These are phyloP conservation scores for Neopestalotiopsis rosae DNA, from an alignment of 2,329 filamentous ascomycete species.

Conservation along the genomic window DNA sequence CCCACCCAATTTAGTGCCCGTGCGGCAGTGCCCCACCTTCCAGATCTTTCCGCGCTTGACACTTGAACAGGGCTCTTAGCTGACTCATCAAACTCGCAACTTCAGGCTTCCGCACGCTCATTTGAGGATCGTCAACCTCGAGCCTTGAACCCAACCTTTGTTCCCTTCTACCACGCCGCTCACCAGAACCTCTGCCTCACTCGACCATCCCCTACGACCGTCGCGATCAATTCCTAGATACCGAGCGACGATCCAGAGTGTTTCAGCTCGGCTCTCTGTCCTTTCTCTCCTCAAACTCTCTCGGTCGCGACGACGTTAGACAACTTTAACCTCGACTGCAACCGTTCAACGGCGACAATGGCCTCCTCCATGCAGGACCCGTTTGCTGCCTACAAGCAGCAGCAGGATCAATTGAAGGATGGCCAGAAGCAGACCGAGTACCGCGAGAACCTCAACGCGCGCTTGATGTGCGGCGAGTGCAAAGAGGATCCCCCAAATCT, in stretches of 20 bases:
- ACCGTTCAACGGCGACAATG: neutral
- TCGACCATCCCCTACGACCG: neutral
- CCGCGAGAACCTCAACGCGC: constrained; percentile 85
- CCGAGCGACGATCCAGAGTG: neutral
- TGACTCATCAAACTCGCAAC: constrained; percentile 11
- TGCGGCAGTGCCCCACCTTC: constrained; percentile 6
- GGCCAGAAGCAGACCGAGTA: constrained; percentile 45
- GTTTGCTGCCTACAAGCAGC: constrained; percentile 44
- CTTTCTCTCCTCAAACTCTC: neutral
- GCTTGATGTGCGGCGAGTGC: constrained; percentile 88
- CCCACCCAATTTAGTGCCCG: neutral
- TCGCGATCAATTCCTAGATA: neutral
- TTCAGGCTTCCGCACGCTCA: constrained; percentile 11
- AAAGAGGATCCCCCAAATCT: constrained; percentile 90
- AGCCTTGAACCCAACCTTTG: neutral
- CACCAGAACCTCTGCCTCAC: neutral
- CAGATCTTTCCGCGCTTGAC: neutral
- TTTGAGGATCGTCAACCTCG: constrained; percentile 12
- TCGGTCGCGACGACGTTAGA: neutral
- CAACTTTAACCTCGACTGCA: neutral
- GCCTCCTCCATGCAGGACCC: constrained; percentile 43
- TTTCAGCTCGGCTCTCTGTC: neutral
- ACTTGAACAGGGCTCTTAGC: neutral
- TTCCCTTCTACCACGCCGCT: constrained; percentile 2
- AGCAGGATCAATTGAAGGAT: constrained; percentile 29